phyloP scores from a whole-genome alignment of 2,329 filamentous ascomycete genomes.

The Aspergillus jensenii region DNA sequence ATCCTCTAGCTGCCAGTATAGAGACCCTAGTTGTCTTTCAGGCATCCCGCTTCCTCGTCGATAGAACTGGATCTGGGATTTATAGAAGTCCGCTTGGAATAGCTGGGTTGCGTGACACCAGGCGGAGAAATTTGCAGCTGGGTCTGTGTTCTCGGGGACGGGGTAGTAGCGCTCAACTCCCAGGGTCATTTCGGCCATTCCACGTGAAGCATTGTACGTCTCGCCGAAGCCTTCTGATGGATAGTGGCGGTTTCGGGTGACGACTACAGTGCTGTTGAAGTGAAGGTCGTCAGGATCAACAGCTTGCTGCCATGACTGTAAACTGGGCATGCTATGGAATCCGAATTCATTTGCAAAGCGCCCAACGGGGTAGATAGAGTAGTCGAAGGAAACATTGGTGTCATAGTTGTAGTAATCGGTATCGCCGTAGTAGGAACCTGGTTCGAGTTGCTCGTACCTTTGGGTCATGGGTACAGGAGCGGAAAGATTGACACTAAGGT shows the following conservation, averaged over 20 bases:
- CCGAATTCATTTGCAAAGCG: constrained; percentile 66
- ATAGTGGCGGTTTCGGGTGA: constrained; percentile 61
- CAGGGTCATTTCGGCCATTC: constrained; percentile 58
- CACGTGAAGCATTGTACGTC: constrained; percentile 28
- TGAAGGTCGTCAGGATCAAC: constrained; percentile 51
- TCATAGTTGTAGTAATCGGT: constrained; percentile 64
- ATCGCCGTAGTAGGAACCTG: constrained; percentile 58
- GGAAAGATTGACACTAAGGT: constrained; percentile 54
- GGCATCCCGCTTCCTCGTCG: constrained; percentile 58
- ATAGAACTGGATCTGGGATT: constrained; percentile 61
- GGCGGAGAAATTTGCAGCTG: constrained; percentile 58
- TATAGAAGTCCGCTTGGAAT: constrained; percentile 65
- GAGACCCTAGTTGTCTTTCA: constrained; percentile 58
- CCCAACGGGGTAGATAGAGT: constrained; percentile 56
- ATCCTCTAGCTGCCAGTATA: constrained; percentile 68
- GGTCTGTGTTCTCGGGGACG: constrained; percentile 52
- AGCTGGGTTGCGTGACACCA: constrained; percentile 64
- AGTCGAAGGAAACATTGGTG: constrained; percentile 53
- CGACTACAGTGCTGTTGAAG: constrained; percentile 58
- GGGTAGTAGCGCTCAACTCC: constrained; percentile 60
- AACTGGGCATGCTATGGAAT: constrained; percentile 61
- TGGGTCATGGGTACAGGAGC: constrained; percentile 54
- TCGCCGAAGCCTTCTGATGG: constrained; percentile 51
- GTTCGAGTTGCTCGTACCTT: constrained; percentile 56
- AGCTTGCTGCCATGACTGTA: constrained; percentile 59